These are phyloP conservation scores for Phytophthora pseudosyringae DNA, from an alignment of 352 stramenopile genomes.

Conservation along the genomic window DNA sequence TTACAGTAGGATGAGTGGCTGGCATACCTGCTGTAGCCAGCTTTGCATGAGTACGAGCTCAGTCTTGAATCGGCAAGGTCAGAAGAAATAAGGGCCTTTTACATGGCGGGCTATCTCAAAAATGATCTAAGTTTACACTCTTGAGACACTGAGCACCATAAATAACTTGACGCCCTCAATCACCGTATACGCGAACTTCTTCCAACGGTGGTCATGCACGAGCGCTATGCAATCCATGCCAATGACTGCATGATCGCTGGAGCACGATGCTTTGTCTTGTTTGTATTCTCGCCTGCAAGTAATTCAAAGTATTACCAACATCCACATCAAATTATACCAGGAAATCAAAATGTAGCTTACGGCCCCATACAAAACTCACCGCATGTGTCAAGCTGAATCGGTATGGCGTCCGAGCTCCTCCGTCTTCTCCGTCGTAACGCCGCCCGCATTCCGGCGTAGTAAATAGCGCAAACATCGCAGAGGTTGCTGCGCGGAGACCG, in stretches of 20 bases:
- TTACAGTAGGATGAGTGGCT: no score
- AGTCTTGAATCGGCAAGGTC: no score
- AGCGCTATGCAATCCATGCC: no score
- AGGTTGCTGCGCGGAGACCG: conserved; percentile 23
- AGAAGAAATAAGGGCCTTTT: no score
- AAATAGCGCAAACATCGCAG: conserved; percentile 16
- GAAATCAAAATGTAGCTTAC: conserved; percentile 17
- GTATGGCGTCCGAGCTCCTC: conserved; percentile 12
- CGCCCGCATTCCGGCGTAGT: conserved; percentile 2
- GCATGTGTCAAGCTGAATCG: conserved; percentile 10
- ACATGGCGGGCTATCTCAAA: no score
- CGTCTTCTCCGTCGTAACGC: conserved; percentile 6
- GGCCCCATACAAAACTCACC: conserved; percentile 15
- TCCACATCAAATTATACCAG: neutral
- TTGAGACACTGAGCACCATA: no score
- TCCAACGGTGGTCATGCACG: no score
- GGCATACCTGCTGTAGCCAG: no score
- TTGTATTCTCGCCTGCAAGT: conserved; percentile 19
- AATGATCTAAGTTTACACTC: no score
- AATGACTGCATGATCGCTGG: conserved; percentile 4
- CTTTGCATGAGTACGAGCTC: no score
- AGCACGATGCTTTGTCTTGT: neutral
- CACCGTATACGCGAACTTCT: no score
- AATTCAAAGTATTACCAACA: conserved; percentile 6
- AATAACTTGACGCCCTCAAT: no score